Evolutionary conservation across 176 grass and related monocot species (phyloP), one percentile per base, ranked within the genome.

Genomic region (Typha latifolia): DNA sequence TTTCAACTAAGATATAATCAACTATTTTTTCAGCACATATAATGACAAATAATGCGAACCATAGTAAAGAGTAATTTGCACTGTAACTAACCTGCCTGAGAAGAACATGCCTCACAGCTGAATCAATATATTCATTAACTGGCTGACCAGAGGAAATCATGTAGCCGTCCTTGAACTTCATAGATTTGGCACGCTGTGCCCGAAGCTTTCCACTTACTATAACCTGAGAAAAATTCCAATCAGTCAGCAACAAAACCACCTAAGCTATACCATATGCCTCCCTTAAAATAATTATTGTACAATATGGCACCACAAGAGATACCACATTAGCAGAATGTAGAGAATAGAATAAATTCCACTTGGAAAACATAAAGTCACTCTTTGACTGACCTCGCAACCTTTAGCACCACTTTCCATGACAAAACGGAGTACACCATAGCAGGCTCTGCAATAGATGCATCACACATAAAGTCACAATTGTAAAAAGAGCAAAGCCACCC

Each of bases 391-490:
- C 82, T 90, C 90, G 16, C 90, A 95, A 72, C 90, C 90, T 82
- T 95, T 95, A 22, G 90, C 90, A 76, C 86, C 86, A 69, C 90
- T 95, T 83, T 95, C 90, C 90, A 95, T 90, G 68, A 95, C 90
- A 70, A 95, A 95, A 16, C 86, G 90, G 14, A 95, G 86, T 66
- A 95, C 90, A 82, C 90, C 90, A 84, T 95, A 95, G 86, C 86
- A 95, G 51, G 90, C 90, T 80, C 90, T 95, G 74, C 48, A 19
- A 63, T 18, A 8, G n/a, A 57, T 20, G 20, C 53, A 57, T 57
- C 53, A 57, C 5, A 57, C 6, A 56, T 18, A 56, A 56, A 19
- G 20, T 18, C 52, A 14, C 16, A 16, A 14, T 52, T 16, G 5
- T 52, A 12, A 14, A 52, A 52, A 52, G 16, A 52, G 50, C 14